Evolutionary conservation across 2,329 filamentous ascomycete species (phyloP).

Genomic region (Tothia fuscella): DNA sequence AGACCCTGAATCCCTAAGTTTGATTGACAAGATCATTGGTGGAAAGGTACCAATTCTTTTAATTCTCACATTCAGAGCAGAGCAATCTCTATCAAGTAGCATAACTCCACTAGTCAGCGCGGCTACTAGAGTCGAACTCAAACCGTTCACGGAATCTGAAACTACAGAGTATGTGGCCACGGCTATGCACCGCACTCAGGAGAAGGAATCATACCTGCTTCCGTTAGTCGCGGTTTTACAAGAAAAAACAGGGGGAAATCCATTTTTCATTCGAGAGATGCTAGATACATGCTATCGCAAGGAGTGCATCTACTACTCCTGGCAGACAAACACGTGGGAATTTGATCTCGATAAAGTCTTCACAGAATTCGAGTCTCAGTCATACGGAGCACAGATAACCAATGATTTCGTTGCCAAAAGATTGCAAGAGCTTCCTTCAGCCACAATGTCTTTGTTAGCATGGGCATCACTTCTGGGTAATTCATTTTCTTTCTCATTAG

Average conservation of each 20-base stretch:
- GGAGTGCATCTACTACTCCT: slow-evolving; percentile 84
- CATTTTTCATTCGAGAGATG: slow-evolving; percentile 87
- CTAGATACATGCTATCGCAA: slow-evolving; percentile 76
- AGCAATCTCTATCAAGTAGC: slow-evolving; percentile 26
- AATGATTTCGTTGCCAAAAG: slow-evolving; percentile 72
- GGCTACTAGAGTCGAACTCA: slow-evolving; percentile 56
- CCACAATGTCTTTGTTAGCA: slow-evolving; percentile 65
- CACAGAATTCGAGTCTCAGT: slow-evolving; percentile 67
- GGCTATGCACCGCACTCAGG: slow-evolving; percentile 54
- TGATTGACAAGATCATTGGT: slow-evolving; percentile 69
- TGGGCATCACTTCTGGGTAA: slow-evolving; percentile 80
- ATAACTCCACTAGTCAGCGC: slow-evolving; percentile 29
- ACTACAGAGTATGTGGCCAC: slow-evolving; percentile 71
- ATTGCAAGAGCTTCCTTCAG: slow-evolving; percentile 60
- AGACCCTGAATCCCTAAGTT: slow-evolving; percentile 73
- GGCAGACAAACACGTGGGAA: slow-evolving; percentile 68
- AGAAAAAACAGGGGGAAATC: slow-evolving; percentile 78
- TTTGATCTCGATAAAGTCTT: slow-evolving; percentile 81
- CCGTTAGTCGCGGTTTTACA: slow-evolving; percentile 75
- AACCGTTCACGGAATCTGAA: slow-evolving; percentile 64
- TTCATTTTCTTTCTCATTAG: slow-evolving; percentile 70
- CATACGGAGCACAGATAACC: slow-evolving; percentile 68
- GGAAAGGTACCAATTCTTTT: slow-evolving; percentile 72
- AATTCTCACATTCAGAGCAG: slow-evolving; percentile 51
- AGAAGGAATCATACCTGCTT: slow-evolving; percentile 57